Evolutionary conservation across 805 yeast genomes (phyloP), one percentile per base, ranked within the genome.

Genomic region (Debaryomyces prosopidis): DNA sequence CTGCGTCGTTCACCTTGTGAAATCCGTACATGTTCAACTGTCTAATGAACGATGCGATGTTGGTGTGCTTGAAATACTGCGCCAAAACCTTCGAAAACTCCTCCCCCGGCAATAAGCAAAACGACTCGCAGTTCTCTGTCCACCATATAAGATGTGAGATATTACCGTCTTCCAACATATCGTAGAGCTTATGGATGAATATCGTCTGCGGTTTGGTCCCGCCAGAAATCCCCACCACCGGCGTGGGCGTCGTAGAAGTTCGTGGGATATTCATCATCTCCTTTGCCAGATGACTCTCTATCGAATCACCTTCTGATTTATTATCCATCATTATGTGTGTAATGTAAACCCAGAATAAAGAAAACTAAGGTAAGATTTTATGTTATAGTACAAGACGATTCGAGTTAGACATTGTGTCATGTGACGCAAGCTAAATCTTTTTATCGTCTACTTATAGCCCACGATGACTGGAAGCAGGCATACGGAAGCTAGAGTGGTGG

Each of bases 171-270:
- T 91, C 96, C 40, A 92, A 76, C 95, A 92, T 92, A 51, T 85
- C 82, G 72, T 88, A 91, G 19, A 92, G 77, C 62, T 92, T 92
- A 66, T 91, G 96, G 48, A 91, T 87, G 68, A 92, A 92, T 43
- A 58, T 77, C 39, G 68, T 70, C 56, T 70, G 76, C 19, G 74
- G 66, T 45, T 70, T 70, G 12, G 18, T 17, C 15, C 28, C 35
- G 37, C 43, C 41, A 30, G 31, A 6, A 15, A n/a, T n/a, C 7
- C 16, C 14, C 32, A 19, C 15, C 15, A 15, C 19, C 15, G 39
- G 39, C 19, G 39, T 18, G 14, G 37, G 23, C 4, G 43, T 27
- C 3, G 32, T n/a, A 3, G 33, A 19, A 5, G 43, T 20, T 15
- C 32, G 35, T 23, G 23, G 9, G 7, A 31, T n/a, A 7, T 12